Evolutionary conservation across 768 basidiomycete species (phyloP).

Genomic region (Lactifluus echinatus): DNA sequence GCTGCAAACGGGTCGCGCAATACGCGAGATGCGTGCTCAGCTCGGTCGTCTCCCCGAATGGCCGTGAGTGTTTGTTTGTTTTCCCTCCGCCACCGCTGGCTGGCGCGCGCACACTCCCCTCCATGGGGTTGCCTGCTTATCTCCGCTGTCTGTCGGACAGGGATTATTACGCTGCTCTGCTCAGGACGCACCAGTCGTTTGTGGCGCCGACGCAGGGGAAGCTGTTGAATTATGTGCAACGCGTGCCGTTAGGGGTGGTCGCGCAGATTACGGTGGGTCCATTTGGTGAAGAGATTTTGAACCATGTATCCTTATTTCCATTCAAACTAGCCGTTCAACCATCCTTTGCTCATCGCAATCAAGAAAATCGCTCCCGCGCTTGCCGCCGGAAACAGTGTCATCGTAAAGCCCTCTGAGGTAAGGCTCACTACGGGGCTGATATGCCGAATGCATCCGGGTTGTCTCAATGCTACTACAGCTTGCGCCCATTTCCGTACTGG

Average conservation of each 20-base stretch:
- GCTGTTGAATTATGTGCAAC: slow-evolving; percentile 68
- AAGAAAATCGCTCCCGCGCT: slow-evolving; percentile 85
- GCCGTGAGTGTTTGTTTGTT: slow-evolving; percentile 48
- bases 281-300: too few relatives aligned
- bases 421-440: neutral
- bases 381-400: slow-evolving; percentile 76
- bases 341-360: slow-evolving; percentile 79
- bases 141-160: slow-evolving; percentile 32
- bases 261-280: slow-evolving; percentile 70
- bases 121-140: neutral
- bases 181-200: slow-evolving; percentile 60
- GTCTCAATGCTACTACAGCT: slow-evolving; percentile 33
- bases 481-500: slow-evolving; percentile 71
- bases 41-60: slow-evolving; percentile 74
- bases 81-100: neutral
- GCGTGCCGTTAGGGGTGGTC: slow-evolving; percentile 81
- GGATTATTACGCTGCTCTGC: slow-evolving; percentile 67
- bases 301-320: neutral
- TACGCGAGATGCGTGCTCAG: slow-evolving; percentile 78
- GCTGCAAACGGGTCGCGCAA: slow-evolving; percentile 71
- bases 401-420: slow-evolving; percentile 79
- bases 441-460: neutral
- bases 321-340: slow-evolving; percentile 66
- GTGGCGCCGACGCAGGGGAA: slow-evolving; percentile 75
- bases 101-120: neutral